These are phyloP conservation scores for Talaromyces atroroseus DNA, from an alignment of 2,329 filamentous ascomycete genomes.

Conservation along the genomic window DNA sequence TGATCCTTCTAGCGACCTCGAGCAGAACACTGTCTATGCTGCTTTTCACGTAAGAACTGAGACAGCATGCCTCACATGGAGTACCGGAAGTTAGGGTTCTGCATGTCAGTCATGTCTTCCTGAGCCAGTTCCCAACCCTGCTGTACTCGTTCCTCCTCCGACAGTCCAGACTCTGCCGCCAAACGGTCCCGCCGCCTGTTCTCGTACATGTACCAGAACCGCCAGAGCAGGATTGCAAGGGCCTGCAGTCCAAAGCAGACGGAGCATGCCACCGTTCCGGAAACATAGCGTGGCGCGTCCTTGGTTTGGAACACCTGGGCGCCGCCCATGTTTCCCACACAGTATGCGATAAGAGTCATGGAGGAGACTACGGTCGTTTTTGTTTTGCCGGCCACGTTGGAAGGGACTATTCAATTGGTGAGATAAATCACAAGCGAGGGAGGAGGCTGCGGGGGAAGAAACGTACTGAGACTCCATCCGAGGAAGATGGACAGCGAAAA, in stretches of 20 bases:
- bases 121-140: conserved; percentile 31
- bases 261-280: conserved; percentile 35
- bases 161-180: conserved; percentile 26
- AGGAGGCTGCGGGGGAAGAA: no score
- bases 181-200: conserved; percentile 32
- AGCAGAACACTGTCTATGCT: no score
- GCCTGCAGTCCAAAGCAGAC: conserved; percentile 37
- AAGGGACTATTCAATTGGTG: conserved; percentile 27
- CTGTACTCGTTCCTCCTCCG: conserved; percentile 30
- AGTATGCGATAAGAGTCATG: conserved; percentile 44
- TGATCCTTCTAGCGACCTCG: no score
- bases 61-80: no score
- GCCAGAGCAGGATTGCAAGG: conserved; percentile 36
- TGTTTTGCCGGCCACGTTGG: conserved; percentile 44
- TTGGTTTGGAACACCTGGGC: conserved; percentile 42
- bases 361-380: conserved; percentile 45
- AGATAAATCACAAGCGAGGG: neutral
- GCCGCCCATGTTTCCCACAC: conserved; percentile 45
- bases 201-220: conserved; percentile 36
- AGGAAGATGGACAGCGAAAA: conserved; percentile 30
- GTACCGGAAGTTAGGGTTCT: conserved; percentile 32
- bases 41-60: no score
- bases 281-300: conserved; percentile 43
- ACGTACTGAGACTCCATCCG: conserved; percentile 26
- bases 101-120: conserved; percentile 36